phyloP scores from a whole-genome alignment of 2,329 filamentous ascomycete genomes.

The Colletotrichum plurivorum region DNA sequence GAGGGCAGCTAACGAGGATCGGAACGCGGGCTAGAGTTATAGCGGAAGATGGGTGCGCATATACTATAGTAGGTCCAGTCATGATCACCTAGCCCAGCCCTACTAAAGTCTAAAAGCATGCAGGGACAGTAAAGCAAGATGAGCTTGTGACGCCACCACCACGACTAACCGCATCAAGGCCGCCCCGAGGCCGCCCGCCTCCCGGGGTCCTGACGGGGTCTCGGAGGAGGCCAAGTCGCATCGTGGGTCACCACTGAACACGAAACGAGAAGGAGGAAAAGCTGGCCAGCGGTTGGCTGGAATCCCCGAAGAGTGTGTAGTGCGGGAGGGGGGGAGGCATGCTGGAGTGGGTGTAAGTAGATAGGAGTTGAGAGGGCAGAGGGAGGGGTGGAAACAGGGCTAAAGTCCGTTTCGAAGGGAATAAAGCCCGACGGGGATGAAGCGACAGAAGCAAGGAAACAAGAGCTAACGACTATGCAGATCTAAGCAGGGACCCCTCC shows the following conservation, averaged over 20 bases:
- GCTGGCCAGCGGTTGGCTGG: slow-evolving; percentile 4
- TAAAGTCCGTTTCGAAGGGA: slow-evolving; percentile 16
- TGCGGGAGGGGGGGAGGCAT: not conserved
- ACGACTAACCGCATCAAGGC: not conserved
- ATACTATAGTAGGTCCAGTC: too few species aligned
- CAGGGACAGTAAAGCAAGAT: not conserved
- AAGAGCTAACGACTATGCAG: not conserved
- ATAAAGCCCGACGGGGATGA: not conserved
- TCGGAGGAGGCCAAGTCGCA: slow-evolving; percentile 5
- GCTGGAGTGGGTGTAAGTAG: not conserved
- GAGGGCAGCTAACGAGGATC: not conserved
- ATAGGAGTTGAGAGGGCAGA: not conserved
- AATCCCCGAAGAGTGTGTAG: not conserved
- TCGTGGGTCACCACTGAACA: not conserved
- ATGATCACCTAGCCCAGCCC: slow-evolving; percentile 5
- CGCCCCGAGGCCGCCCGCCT: not conserved
- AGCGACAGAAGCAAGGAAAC: not conserved
- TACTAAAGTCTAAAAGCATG: not conserved
- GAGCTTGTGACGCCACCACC: not conserved
- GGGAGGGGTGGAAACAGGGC: not conserved
- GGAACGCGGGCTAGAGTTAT: not conserved
- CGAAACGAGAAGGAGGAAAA: not conserved
- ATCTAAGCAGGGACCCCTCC: not conserved
- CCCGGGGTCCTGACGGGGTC: too few species aligned
- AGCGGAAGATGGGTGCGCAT: not conserved